Evolutionary conservation across 805 yeast species (phyloP).

Genomic region (Saccharomycopsis fodiens): DNA sequence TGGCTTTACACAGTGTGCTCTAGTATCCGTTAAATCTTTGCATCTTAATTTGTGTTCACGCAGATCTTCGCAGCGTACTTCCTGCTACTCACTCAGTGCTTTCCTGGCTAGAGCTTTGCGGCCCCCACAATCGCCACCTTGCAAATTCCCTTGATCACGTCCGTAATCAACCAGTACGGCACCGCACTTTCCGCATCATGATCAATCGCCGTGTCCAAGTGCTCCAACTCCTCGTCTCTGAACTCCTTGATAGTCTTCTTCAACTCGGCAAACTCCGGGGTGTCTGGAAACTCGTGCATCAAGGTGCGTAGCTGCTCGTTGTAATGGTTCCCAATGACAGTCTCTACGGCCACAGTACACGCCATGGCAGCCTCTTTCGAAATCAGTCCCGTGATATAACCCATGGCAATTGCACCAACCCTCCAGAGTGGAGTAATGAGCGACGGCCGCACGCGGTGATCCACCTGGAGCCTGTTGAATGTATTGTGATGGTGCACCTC

Average conservation of each 20-base stretch:
- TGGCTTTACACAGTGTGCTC: too few species aligned
- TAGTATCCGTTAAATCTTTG: too few species aligned
- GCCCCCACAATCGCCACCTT: conserved; percentile 88
- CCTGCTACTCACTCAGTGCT: too few species aligned
- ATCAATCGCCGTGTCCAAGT: conserved; percentile 86
- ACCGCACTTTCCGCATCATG: conserved; percentile 90
- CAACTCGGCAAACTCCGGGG: conserved; percentile 48
- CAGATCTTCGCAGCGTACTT: too few species aligned
- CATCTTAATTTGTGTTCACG: too few species aligned
- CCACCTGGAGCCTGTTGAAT: conserved; percentile 68
- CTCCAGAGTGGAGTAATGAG: conserved; percentile 91
- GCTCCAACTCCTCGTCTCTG: conserved; percentile 93
- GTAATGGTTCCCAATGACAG: conserved; percentile 95
- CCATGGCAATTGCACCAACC: conserved; percentile 79
- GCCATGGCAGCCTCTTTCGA: conserved; percentile 99
- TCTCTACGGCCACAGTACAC: conserved; percentile 97
- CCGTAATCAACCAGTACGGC: conserved; percentile 85
- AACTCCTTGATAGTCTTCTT: conserved; percentile 62
- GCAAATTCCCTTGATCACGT: conserved; percentile 76
- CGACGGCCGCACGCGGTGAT: conserved; percentile 84
- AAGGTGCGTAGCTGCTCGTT: conserved; percentile 80
- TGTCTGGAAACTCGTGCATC: conserved; percentile 47
- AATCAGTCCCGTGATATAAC: conserved; percentile 75
- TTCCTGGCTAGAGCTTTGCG: conserved; percentile 55
- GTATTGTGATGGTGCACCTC: conserved; percentile 86